Evolutionary conservation across 495 filamentous ascomycete genomes (phyloP).

Genomic region (Penicillium soppii): DNA sequence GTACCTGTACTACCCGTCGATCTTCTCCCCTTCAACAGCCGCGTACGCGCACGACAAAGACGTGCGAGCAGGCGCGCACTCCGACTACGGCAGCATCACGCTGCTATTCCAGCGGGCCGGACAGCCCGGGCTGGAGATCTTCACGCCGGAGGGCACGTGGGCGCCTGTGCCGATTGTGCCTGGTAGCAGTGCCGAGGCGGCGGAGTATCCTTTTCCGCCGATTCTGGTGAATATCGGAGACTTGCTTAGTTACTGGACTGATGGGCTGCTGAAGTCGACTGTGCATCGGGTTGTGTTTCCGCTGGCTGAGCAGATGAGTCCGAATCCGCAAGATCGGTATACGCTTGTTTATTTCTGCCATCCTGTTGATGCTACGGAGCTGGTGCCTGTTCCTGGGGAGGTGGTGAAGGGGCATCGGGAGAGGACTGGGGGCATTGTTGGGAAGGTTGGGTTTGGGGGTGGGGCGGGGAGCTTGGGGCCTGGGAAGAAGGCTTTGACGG

Average conservation of each 20-base stretch:
- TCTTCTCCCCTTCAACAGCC: conserved; percentile 38
- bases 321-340: conserved; percentile 68
- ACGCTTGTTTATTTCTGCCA: conserved; percentile 93
- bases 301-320: conserved; percentile 34
- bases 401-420: conserved; percentile 44
- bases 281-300: conserved; percentile 89
- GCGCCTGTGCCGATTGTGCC: conserved; percentile 47
- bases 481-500: conserved; percentile 67
- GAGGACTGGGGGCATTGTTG: conserved; percentile 21
- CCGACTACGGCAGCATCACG: conserved; percentile 66
- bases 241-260: conserved; percentile 87
- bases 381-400: conserved; percentile 74
- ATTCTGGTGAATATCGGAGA: conserved; percentile 95
- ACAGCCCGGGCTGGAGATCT: conserved; percentile 86
- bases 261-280: conserved; percentile 77
- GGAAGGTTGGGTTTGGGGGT: conserved; percentile 41
- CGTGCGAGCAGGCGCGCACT: conserved; percentile 67
- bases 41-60: conserved; percentile 50
- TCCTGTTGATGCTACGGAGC: conserved; percentile 66
- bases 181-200: conserved; percentile 23
- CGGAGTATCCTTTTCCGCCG: conserved; percentile 57
- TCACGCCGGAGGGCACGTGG: conserved; percentile 51
- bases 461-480: conserved; percentile 39
- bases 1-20: conserved; percentile 75
- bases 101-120: conserved; percentile 76